These are phyloP conservation scores for Plasmopara halstedii DNA, from an alignment of 352 stramenopile genomes.

Conservation along the genomic window DNA sequence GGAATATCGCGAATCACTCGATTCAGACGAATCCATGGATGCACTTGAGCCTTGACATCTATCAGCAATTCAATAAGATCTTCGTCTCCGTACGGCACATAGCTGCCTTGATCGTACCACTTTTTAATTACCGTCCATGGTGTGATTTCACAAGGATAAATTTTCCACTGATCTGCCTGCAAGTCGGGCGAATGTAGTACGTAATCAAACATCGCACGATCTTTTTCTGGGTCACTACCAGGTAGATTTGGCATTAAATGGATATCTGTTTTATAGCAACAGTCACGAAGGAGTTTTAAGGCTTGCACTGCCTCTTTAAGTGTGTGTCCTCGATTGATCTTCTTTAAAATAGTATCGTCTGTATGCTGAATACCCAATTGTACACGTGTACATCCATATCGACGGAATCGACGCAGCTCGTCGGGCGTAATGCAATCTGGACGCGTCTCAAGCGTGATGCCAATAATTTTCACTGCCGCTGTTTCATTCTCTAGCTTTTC, in stretches of 20 bases:
- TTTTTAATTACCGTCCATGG: constrained; percentile 89
- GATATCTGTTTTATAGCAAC: constrained; percentile 92
- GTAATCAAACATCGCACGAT: constrained; percentile 88
- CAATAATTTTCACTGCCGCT: constrained; percentile 83
- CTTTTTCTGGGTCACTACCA: constrained; percentile 70
- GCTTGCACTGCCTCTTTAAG: constrained; percentile 59
- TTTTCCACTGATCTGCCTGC: constrained; percentile 94
- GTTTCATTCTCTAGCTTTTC: constrained; percentile 87
- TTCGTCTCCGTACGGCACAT: constrained; percentile 85
- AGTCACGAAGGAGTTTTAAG: constrained; percentile 86
- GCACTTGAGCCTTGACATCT: constrained; percentile 84
- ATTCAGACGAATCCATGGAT: constrained; percentile 93
- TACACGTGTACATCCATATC: constrained; percentile 82
- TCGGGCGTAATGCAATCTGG: constrained; percentile 88
- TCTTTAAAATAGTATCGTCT: constrained; percentile 83
- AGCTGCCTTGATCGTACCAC: constrained; percentile 84
- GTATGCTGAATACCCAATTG: constrained; percentile 91
- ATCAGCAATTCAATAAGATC: constrained; percentile 87
- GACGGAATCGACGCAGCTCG: constrained; percentile 75
- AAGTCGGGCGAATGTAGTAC: constrained; percentile 82
- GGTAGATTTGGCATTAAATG: constrained; percentile 92
- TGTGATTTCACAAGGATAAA: constrained; percentile 91
- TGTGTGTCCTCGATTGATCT: constrained; percentile 88
- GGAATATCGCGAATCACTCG: constrained; percentile 92
- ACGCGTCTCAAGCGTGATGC: constrained; percentile 85